Percentiles rank a stretch among this genome's conserved stretches.
Conservation (phyloP, 768 basidiomycete species). For the Podaxis mareebaensis region DNA sequence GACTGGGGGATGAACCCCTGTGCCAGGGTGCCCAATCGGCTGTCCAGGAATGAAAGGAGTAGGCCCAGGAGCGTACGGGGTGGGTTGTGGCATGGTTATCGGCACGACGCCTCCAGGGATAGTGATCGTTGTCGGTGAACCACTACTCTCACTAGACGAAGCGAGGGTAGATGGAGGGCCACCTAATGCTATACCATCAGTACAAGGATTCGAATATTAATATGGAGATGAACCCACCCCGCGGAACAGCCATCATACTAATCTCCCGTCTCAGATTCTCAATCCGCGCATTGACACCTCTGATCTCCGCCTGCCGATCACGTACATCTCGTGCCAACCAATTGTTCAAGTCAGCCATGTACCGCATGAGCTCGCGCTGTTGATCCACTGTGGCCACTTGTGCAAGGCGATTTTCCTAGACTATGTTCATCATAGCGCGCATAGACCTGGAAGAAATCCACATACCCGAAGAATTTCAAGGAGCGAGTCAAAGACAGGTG, state of each 20-base stretch:
- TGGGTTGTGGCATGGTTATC: slow-evolving; percentile 16
- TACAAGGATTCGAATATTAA: neutral
- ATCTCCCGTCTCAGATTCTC: slow-evolving; percentile 47
- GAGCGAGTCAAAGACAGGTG: slow-evolving; percentile 64
- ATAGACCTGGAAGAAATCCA: slow-evolving; percentile 4
- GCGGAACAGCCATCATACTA: slow-evolving; percentile 27
- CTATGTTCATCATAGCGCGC: neutral
- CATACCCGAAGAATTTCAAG: slow-evolving; percentile 68
- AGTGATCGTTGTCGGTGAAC: slow-evolving; percentile 18
- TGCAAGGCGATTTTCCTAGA: slow-evolving; percentile 73
- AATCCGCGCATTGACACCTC: slow-evolving; percentile 63
- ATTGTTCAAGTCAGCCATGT: slow-evolving; percentile 72
- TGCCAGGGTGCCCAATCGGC: neutral
- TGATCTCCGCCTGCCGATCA: slow-evolving; percentile 75
- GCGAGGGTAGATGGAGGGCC: neutral
- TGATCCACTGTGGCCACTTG: slow-evolving; percentile 77
- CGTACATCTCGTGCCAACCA: slow-evolving; percentile 81
- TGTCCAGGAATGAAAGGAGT: neutral
- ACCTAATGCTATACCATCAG: neutral
- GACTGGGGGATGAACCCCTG: slow-evolving; percentile 19
- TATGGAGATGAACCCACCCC: slow-evolving; percentile 29
- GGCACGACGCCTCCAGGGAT: slow-evolving; percentile 8
- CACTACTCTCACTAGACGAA: slow-evolving; percentile 1
- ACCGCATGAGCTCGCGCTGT: slow-evolving; percentile 77
- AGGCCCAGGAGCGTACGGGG: slow-evolving; percentile 12